These are phyloP conservation scores for Metschnikowia anglica DNA, from an alignment of 805 yeast genomes.

Conservation along the genomic window DNA sequence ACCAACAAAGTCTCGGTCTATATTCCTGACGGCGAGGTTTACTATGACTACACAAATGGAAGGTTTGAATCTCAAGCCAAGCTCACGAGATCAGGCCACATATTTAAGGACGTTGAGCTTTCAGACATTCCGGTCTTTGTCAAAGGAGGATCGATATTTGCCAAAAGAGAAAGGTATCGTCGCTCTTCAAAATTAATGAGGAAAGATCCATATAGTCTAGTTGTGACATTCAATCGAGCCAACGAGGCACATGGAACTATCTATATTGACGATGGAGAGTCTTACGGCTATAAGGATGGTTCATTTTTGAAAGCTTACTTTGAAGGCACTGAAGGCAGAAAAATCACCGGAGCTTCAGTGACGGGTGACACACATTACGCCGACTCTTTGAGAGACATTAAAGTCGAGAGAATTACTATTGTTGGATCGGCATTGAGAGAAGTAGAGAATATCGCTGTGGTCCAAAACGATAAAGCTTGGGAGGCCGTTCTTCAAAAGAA, in stretches of 20 bases:
- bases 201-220: conserved; percentile 76
- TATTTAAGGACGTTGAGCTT: conserved; percentile 46
- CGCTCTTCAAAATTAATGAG: conserved; percentile 75
- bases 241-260: conserved; percentile 58
- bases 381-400: conserved; percentile 32
- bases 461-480: conserved; percentile 42
- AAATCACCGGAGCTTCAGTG: conserved; percentile 7
- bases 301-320: conserved; percentile 49
- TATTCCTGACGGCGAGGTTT: conserved; percentile 55
- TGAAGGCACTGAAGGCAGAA: conserved; percentile 9
- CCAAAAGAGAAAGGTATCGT: conserved; percentile 70
- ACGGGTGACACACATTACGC: conserved; percentile 10
- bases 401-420: conserved; percentile 55
- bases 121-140: conserved; percentile 67
- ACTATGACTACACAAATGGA: conserved; percentile 54
- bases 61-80: neutral
- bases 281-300: conserved; percentile 55
- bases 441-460: conserved; percentile 27
- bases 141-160: conserved; percentile 75
- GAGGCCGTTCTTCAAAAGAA: conserved; percentile 20
- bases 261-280: conserved; percentile 84
- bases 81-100: conserved; percentile 28
- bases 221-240: conserved; percentile 52
- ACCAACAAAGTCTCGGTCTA: conserved; percentile 41
- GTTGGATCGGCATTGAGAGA: conserved; percentile 35